Evolutionary conservation across 371 early-diverging fungal genomes (phyloP), one percentile per base, ranked within the genome.

Genomic region (Parasitella parasitica): DNA sequence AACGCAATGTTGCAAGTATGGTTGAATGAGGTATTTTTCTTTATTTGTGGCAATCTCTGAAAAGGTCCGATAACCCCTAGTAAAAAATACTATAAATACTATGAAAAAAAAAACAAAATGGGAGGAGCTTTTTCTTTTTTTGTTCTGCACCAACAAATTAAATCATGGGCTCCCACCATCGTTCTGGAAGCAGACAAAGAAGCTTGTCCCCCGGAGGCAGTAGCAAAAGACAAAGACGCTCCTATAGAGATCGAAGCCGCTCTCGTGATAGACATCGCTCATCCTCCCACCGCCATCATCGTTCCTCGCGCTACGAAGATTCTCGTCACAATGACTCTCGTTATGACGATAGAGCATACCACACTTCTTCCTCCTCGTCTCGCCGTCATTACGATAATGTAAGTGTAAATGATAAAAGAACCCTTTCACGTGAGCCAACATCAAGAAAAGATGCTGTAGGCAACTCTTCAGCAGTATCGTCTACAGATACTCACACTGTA

Each of bases 201-300:
- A 73, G 74, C n/a, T 76, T 76, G 51, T 79, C 79, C 20, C 79
- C 79, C 37, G 62, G 63, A 5, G 54, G 63, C 30, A 76, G 76
- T 34, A 76, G 72, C 59, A 66, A 72, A 63, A 70, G 71, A 56
- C 59, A 57, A 37, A 56, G 64, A 22, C 60, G 72, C 38, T 68
- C 72, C 30, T 67, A 66, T 57, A 55, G 72, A 53, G 70, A 69
- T 46, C 58, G 77, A 63, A 75, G 71, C 18, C 69, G 66, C 22
- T 73, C 73, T 60, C 72, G 72, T 20, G 69, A 66, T 34, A 69
- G 73, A 41, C 67, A 77, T 57, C 59, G 77, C 41, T 72, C 71
- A 12, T 66, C 67, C 28, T 54, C 73, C 15, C 68, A 72, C 36
- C 75, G 78, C 11, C 60, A 60, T 38, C 71, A 73, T 38, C 63